Percentiles rank a stretch among this genome's conserved stretches.
Conservation (phyloP, 805 yeast species). For the Henningerozyma blattae region DNA sequence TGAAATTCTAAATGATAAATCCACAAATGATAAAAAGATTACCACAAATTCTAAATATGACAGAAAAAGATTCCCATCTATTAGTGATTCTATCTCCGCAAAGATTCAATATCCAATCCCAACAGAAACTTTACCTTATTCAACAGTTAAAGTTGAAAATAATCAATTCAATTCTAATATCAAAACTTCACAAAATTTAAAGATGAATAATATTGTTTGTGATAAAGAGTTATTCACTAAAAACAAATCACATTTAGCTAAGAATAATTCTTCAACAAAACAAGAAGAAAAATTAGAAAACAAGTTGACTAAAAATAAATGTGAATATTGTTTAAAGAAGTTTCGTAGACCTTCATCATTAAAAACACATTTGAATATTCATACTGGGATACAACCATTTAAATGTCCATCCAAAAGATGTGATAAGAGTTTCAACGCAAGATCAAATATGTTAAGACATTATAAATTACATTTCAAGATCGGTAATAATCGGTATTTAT, state of each 20-base stretch:
- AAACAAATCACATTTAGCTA: slow-evolving; percentile 80
- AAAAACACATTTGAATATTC: slow-evolving; percentile 68
- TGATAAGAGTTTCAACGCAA: slow-evolving; percentile 42
- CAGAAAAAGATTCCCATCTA: too few relatives aligned
- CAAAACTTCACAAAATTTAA: too few relatives aligned
- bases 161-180: too few relatives aligned
- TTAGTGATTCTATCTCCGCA: too few relatives aligned
- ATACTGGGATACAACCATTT: slow-evolving; percentile 84
- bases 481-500: slow-evolving; percentile 6
- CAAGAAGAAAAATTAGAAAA: slow-evolving; percentile 39
- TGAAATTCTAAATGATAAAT: too few relatives aligned
- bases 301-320: slow-evolving; percentile 26
- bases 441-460: slow-evolving; percentile 21
- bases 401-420: slow-evolving; percentile 49
- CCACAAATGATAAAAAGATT: too few relatives aligned
- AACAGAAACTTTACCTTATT: too few relatives aligned
- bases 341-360: slow-evolving; percentile 83
- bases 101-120: too few relatives aligned
- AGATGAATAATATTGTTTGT: too few relatives aligned
- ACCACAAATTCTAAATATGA: too few relatives aligned
- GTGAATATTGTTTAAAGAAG: slow-evolving; percentile 59
- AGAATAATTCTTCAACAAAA: slow-evolving; percentile 96
- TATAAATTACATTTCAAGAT: slow-evolving; percentile 16
- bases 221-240: slow-evolving; percentile 33
- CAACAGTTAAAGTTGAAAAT: too few relatives aligned